These are phyloP conservation scores for Cercospora beticola DNA, from an alignment of 2,329 filamentous ascomycete genomes.

Conservation along the genomic window DNA sequence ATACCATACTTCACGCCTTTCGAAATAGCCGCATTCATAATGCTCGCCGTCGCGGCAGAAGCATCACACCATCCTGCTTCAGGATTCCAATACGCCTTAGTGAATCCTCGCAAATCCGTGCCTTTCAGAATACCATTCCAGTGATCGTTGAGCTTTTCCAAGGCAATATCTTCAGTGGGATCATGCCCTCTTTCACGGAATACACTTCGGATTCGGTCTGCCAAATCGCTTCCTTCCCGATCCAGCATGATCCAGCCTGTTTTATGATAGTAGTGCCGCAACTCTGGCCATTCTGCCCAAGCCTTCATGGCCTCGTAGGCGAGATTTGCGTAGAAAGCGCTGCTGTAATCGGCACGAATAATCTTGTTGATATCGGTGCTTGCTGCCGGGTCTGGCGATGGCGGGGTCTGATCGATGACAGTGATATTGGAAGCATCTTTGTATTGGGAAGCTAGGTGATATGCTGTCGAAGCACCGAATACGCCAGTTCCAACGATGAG, in stretches of 20 bases:
- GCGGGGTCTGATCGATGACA: slow-evolving; percentile 47
- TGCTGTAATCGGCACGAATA: slow-evolving; percentile 64
- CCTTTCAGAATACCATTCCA: slow-evolving; percentile 46
- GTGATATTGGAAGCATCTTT: slow-evolving; percentile 43
- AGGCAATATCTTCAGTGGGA: slow-evolving; percentile 45
- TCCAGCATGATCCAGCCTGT: slow-evolving; percentile 61
- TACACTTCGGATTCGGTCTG: slow-evolving; percentile 54
- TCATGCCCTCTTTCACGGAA: slow-evolving; percentile 50
- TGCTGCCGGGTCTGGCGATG: slow-evolving; percentile 54
- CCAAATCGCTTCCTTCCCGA: slow-evolving; percentile 49
- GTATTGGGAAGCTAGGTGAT: slow-evolving; percentile 42
- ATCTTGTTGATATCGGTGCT: slow-evolving; percentile 75
- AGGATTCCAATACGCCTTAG: slow-evolving; percentile 51
- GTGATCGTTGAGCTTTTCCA: slow-evolving; percentile 42
- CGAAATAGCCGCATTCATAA: slow-evolving; percentile 47
- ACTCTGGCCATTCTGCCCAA: slow-evolving; percentile 37
- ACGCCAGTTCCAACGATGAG: slow-evolving; percentile 39
- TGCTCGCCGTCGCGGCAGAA: slow-evolving; percentile 45
- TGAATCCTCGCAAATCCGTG: slow-evolving; percentile 42
- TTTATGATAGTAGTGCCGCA: slow-evolving; percentile 54
- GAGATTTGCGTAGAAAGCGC: slow-evolving; percentile 32
- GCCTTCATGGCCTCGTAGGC: slow-evolving; percentile 43
- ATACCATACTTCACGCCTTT: slow-evolving; percentile 49
- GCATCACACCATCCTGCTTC: slow-evolving; percentile 57
- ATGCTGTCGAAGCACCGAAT: slow-evolving; percentile 62